Evolutionary conservation across 2,329 filamentous ascomycete genomes (phyloP).

Genomic region (Emergomyces pasteurianus): DNA sequence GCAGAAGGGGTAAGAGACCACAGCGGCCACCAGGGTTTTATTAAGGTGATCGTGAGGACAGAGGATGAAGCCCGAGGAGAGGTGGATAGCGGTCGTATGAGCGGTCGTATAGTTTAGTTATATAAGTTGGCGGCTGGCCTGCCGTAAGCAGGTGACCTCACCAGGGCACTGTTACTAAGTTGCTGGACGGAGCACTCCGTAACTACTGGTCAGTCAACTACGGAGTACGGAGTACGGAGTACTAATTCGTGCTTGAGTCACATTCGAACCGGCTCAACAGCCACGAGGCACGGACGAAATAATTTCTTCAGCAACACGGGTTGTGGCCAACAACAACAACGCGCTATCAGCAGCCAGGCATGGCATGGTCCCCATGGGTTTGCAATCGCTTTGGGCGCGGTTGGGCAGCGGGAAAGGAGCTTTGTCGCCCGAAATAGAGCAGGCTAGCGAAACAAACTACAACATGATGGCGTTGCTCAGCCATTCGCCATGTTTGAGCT

Average conservation of each 20-base stretch:
- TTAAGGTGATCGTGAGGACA: neutral
- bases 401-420: neutral
- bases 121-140: neutral
- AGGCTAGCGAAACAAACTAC: neutral
- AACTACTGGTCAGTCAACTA: too few relatives aligned
- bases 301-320: neutral
- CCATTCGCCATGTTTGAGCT: neutral
- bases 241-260: neutral
- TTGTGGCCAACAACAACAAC: neutral
- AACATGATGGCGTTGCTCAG: neutral
- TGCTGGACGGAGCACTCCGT: too few relatives aligned
- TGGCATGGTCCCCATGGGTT: too few relatives aligned
- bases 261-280: neutral
- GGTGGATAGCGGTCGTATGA: neutral
- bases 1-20: neutral
- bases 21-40: neutral
- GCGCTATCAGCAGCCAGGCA: neutral
- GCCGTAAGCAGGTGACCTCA: neutral
- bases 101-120: neutral
- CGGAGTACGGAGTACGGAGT: too few relatives aligned
- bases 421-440: neutral
- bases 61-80: neutral
- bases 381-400: neutral
- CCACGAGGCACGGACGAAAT: neutral
- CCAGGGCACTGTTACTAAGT: neutral